A percentile compares a stretch with the other conserved stretches of the same genome.
Conservation (phyloP, 1,284 basidiomycete genomes). For the Thelephora terrestris region DNA sequence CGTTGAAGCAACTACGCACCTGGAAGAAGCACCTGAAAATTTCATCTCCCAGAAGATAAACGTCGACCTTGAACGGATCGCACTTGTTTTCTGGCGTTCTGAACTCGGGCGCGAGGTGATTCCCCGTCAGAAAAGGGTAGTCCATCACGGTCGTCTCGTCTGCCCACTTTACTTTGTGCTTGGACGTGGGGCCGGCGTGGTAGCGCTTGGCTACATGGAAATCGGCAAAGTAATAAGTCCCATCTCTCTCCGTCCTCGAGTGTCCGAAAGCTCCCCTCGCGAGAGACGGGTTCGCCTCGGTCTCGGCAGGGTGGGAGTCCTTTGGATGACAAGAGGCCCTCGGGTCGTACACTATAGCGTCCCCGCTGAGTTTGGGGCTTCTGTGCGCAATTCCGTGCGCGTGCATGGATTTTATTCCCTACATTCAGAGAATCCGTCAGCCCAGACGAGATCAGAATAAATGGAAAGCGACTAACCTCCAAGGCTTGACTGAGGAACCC, state of each 20-base stretch:
- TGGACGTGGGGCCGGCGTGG: background rate
- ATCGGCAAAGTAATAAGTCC: slow-evolving; percentile 25
- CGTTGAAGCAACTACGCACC: background rate
- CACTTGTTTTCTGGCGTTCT: slow-evolving; percentile 5
- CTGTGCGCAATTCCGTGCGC: background rate
- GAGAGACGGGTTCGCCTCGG: slow-evolving; percentile 10
- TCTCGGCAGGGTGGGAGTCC: slow-evolving; percentile 17
- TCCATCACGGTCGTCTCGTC: slow-evolving; percentile 5
- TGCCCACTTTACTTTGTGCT: slow-evolving; percentile 4
- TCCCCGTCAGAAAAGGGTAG: slow-evolving; percentile 12
- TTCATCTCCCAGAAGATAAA: slow-evolving; percentile 22
- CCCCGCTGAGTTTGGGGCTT: slow-evolving; percentile 13
- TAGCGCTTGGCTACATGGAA: slow-evolving; percentile 27
- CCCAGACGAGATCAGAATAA: background rate
- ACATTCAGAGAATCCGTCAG: background rate
- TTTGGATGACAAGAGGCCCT: slow-evolving; percentile 18
- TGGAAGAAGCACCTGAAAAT: slow-evolving; percentile 18
- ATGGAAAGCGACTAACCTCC: slow-evolving; percentile 12
- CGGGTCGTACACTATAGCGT: slow-evolving; percentile 28
- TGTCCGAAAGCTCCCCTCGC: slow-evolving; percentile 15
- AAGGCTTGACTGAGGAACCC: slow-evolving; percentile 19
- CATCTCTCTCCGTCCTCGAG: slow-evolving; percentile 20
- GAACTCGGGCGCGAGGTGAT: slow-evolving; percentile 12
- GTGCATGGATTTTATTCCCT: slow-evolving; percentile 14
- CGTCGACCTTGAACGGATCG: slow-evolving; percentile 20